These are phyloP conservation scores for Aspergillus tubingensis DNA, from an alignment of 2,329 filamentous ascomycete species.

Conservation along the genomic window DNA sequence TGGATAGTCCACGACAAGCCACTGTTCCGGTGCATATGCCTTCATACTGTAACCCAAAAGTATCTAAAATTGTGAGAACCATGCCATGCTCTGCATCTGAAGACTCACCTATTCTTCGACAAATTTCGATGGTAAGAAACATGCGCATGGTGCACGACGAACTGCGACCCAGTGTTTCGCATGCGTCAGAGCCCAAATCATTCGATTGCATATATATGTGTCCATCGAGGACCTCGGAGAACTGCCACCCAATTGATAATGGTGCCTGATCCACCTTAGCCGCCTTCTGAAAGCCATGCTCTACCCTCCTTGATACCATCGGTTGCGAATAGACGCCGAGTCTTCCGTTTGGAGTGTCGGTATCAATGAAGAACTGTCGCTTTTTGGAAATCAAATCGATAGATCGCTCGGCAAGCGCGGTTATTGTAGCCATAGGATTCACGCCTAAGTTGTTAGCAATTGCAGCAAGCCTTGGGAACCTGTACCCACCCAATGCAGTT, in stretches of 20 bases:
- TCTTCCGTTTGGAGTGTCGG: not conserved
- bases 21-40: conserved; percentile 12
- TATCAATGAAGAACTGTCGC: not conserved
- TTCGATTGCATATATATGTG: conserved; percentile 6
- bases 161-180: conserved; percentile 5
- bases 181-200: not conserved
- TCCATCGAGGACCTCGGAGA: conserved; percentile 20
- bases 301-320: not conserved
- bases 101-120: not conserved
- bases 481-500: not conserved
- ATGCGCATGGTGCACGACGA: conserved; percentile 11
- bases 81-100: too few relatives aligned
- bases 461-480: too few relatives aligned
- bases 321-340: not conserved
- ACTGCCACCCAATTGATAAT: conserved; percentile 17
- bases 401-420: conserved; percentile 1
- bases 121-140: conserved; percentile 12
- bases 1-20: conserved; percentile 9
- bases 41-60: not conserved
- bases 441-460: not conserved
- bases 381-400: not conserved
- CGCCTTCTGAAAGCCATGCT: not conserved
- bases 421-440: conserved; percentile 3
- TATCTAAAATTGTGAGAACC: not conserved
- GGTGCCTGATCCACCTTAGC: not conserved